These are phyloP conservation scores for Xanthoconium separans DNA, from an alignment of 1,284 basidiomycete species.

Conservation along the genomic window DNA sequence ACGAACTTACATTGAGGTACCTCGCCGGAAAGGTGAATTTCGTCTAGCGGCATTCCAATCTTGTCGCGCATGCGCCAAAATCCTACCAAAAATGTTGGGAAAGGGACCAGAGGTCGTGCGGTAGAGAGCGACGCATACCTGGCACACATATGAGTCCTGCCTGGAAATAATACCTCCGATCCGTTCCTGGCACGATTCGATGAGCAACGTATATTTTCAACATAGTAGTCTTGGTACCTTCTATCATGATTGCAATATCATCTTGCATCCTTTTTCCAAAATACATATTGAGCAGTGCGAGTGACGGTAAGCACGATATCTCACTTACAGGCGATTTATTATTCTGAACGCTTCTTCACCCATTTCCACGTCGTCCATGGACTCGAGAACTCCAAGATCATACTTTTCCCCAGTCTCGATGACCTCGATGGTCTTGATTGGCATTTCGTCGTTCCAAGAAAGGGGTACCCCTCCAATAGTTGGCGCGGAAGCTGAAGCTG, in stretches of 20 bases:
- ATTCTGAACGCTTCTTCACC: slow-evolving; percentile 61
- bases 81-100: slow-evolving; percentile 39
- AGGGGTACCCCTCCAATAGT: slow-evolving; percentile 38
- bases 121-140: slow-evolving; percentile 37
- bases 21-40: slow-evolving; percentile 64
- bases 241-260: slow-evolving; percentile 75
- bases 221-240: slow-evolving; percentile 42
- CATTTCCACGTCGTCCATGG: slow-evolving; percentile 28
- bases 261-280: slow-evolving; percentile 52
- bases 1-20: slow-evolving; percentile 65
- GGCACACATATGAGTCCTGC: slow-evolving; percentile 68
- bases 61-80: slow-evolving; percentile 80
- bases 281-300: not conserved
- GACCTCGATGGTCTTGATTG: slow-evolving; percentile 51
- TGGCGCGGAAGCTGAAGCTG: slow-evolving; percentile 12
- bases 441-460: slow-evolving; percentile 50
- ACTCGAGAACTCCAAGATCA: slow-evolving; percentile 43
- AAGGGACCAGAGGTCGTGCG: not conserved
- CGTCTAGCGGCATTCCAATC: slow-evolving; percentile 67
- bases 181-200: slow-evolving; percentile 40
- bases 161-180: slow-evolving; percentile 72
- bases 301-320: not conserved
- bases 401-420: slow-evolving; percentile 54
- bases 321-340: slow-evolving; percentile 60
- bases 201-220: slow-evolving; percentile 1